A percentile compares a stretch with the other conserved stretches of the same genome.
phyloP scores from a whole-genome alignment of 441 rosid genomes.

The Rhodomyrtus psidioides region DNA sequence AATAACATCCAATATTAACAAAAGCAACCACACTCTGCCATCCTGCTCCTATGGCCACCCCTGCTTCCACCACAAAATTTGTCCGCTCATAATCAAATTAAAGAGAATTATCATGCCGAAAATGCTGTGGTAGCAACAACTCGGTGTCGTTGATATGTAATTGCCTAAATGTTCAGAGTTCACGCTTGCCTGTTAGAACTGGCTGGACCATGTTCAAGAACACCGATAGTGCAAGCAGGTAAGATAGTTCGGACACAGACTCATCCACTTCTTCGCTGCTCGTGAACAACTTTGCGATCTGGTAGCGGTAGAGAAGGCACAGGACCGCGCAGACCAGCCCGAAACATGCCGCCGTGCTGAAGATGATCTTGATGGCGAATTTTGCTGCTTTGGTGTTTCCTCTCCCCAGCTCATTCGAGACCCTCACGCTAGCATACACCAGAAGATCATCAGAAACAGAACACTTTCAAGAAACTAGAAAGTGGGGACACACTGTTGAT shows the following conservation, averaged over 20 bases:
- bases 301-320: constrained; percentile 2
- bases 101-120: no score
- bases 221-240: not conserved
- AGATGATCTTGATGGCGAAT: constrained; percentile 2
- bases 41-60: constrained; percentile 2
- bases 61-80: not conserved
- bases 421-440: not conserved
- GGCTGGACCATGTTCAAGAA: constrained; percentile 3
- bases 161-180: not conserved
- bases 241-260: constrained; percentile 9
- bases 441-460: no score
- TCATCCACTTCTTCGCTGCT: constrained; percentile 1
- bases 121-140: not conserved
- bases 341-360: not conserved
- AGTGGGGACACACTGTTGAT: no score
- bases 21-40: not conserved
- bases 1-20: not conserved
- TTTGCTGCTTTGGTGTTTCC: constrained; percentile 4
- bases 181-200: not conserved
- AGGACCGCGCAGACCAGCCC: constrained; percentile 1
- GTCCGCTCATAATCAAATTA: not conserved
- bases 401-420: constrained; percentile 5
- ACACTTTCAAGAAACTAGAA: no score
- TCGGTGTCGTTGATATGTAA: not conserved
- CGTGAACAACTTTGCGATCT: constrained; percentile 3